Percentiles rank a stretch among this genome's conserved stretches.
Evolutionary conservation across 805 yeast genomes (phyloP).

Genomic region (Candida ortonii): DNA sequence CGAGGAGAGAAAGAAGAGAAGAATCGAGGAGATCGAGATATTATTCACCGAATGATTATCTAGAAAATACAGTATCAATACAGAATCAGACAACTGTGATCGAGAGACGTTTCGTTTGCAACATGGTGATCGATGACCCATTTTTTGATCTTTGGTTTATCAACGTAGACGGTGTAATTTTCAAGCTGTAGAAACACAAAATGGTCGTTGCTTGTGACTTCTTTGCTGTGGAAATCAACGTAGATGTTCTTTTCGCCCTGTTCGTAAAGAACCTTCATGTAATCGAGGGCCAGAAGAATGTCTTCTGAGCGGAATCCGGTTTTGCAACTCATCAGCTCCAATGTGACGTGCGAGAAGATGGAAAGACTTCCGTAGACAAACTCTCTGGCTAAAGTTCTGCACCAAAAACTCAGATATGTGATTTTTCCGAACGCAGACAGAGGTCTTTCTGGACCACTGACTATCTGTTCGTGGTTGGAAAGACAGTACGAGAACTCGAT

Average conservation of each 20-base stretch:
- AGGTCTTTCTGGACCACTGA: slow-evolving; percentile 93
- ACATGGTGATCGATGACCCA: slow-evolving; percentile 30
- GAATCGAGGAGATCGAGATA: slow-evolving; percentile 71
- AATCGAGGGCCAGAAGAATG: slow-evolving; percentile 53
- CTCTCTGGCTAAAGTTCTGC: slow-evolving; percentile 45
- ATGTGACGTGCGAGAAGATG: slow-evolving; percentile 31
- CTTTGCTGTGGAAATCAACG: slow-evolving; percentile 29
- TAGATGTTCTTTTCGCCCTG: slow-evolving; percentile 25
- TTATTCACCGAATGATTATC: slow-evolving; percentile 47
- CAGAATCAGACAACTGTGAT: slow-evolving; percentile 25
- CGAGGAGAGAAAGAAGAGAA: slow-evolving; percentile 65
- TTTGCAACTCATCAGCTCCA: slow-evolving; percentile 47
- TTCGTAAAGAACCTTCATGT: slow-evolving; percentile 45
- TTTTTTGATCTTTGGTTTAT: slow-evolving; percentile 22
- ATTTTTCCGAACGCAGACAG: slow-evolving; percentile 76
- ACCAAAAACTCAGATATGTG: slow-evolving; percentile 78
- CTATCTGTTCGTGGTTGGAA: slow-evolving; percentile 57
- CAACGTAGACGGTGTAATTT: slow-evolving; percentile 22
- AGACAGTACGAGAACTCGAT: slow-evolving; percentile 81
- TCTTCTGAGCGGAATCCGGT: slow-evolving; percentile 70
- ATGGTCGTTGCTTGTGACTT: slow-evolving; percentile 13
- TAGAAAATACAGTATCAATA: slow-evolving; percentile 15
- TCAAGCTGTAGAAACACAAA: slow-evolving; percentile 26
- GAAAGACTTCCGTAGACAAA: slow-evolving; percentile 41
- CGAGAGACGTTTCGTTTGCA: slow-evolving; percentile 16